Base-by-base conservation (phyloP, 768 basidiomycete genomes). In the Collybia sp. region DNA sequence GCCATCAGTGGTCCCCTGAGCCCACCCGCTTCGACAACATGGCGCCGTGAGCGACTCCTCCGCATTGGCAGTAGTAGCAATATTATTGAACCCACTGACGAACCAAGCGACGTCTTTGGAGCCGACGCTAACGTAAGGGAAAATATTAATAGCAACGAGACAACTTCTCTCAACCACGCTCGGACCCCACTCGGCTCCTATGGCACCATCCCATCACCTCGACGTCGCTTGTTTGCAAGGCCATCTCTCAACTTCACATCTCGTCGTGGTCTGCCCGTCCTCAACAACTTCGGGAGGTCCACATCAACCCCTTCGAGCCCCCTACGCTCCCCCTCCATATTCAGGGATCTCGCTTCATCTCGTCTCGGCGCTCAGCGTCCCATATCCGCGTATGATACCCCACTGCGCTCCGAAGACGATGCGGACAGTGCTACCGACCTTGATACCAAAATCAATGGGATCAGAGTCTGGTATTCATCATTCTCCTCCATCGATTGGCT, bases 401-500 rank as follows among this genome's bases (percentile, higher is more conserved):
- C 71, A 5, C 55, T 70, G n/a, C 46, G 53, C 3, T 51, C 56
- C 30, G 66, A 66, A 43, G 62, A 68, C 53, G 63, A 67, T 18
- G 62, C 35, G 10, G 35, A 37, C 17, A n/a, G 58, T 36, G 76
- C 71, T 6, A 61, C 70, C 13, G 80, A 77, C 38, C 61, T 73
- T 13, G 84, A 82, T 46, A 73, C 80, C 30, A 82, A 80, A 57
- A 80, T 82, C 41, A 95, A 95, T 54, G 93, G 93, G 31, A 83
- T 91, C 46, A 85, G 91, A 19, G 89, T 93, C 30, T 89, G 85
- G 90, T 93, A 92, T 63, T 83, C 86, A 10, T 89, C 88, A 2
- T 95, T 84, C 68, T 83, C 89, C 0, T 92, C 88, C 15, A 86
- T 95, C 46, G 93, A 97, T 64, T 97, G 94, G 95, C 71, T 97